phyloP scores from a whole-genome alignment of 441 rosid species.

The Gossypium trilobum region DNA sequence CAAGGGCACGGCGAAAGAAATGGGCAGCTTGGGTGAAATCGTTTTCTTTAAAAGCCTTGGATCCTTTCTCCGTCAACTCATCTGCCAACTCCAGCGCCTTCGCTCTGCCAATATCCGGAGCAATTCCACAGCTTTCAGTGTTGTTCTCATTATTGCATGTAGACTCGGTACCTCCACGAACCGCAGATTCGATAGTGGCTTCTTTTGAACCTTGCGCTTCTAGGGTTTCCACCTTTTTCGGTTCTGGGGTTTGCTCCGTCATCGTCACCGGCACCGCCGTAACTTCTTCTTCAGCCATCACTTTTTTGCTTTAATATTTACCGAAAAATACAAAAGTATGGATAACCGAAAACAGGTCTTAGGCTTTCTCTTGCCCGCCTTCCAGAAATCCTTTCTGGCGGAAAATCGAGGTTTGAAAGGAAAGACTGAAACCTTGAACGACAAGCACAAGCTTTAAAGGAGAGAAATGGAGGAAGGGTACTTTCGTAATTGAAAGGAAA shows the following conservation, averaged over 20 bases:
- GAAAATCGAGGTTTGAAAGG: conserved; percentile 1
- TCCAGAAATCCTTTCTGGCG: conserved; percentile 19
- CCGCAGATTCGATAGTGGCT: conserved; percentile 39
- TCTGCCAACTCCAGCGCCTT: conserved; percentile 50
- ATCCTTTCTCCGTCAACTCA: conserved; percentile 54
- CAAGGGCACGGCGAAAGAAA: conserved; percentile 82
- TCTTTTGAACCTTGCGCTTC: conserved; percentile 41
- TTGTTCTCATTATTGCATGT: conserved; percentile 39
- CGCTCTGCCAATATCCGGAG: conserved; percentile 35
- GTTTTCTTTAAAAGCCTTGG: conserved; percentile 40
- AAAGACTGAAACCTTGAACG: neutral
- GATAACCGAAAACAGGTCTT: neutral
- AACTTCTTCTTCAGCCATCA: conserved; percentile 44
- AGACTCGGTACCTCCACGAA: conserved; percentile 51
- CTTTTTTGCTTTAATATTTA: neutral
- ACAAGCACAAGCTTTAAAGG: neutral
- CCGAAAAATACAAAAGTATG: neutral
- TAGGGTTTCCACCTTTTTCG: conserved; percentile 15
- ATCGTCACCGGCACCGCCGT: conserved; percentile 22
- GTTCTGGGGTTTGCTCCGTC: conserved; percentile 19
- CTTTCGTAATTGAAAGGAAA: neutral
- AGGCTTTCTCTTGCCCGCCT: neutral
- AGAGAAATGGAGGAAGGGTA: neutral
- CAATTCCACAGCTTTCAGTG: conserved; percentile 37
- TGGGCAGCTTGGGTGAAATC: conserved; percentile 72